Conservation (phyloP, 176 grass and related monocot genomes). For the Typha latifolia region DNA sequence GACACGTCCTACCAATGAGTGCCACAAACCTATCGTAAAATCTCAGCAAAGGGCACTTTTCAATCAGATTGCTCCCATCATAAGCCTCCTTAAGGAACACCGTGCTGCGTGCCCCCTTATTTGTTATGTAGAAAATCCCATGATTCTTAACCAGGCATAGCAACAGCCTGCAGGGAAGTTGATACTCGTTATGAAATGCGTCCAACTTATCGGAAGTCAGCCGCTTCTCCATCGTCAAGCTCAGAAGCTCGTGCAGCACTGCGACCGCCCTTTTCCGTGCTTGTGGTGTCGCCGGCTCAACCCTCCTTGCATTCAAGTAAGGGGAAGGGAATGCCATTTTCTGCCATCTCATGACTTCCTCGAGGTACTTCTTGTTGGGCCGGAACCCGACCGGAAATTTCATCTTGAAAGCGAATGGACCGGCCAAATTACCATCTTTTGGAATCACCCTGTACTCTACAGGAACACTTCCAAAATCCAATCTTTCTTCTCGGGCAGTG, state of each 20-base stretch:
- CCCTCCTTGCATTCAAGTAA: conserved; percentile 55
- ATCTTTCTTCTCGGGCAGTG: conserved; percentile 51
- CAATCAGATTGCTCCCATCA: conserved; percentile 43
- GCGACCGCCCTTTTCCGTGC: conserved; percentile 59
- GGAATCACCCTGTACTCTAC: conserved; percentile 43
- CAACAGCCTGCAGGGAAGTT: conserved; percentile 57
- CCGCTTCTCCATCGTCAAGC: conserved; percentile 62
- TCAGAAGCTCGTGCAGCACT: conserved; percentile 79
- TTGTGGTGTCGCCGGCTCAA: conserved; percentile 52
- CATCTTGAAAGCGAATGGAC: conserved; percentile 74
- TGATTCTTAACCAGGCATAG: conserved; percentile 88
- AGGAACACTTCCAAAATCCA: conserved; percentile 37
- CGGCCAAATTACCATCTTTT: conserved; percentile 77
- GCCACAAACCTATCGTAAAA: conserved; percentile 60
- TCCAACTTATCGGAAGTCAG: conserved; percentile 86
- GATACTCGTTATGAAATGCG: conserved; percentile 65
- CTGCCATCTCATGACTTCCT: conserved; percentile 81
- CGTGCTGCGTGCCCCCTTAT: conserved; percentile 80
- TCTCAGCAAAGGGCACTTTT: conserved; percentile 57
- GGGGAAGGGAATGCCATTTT: conserved; percentile 87
- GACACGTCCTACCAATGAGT: conserved; percentile 48
- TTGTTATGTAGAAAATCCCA: conserved; percentile 92
- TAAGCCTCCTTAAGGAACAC: conserved; percentile 91
- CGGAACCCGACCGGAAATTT: conserved; percentile 77
- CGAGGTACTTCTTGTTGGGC: conserved; percentile 66